A percentile compares a stretch with the other conserved stretches of the same genome.
phyloP scores from a whole-genome alignment of 306 rosid genomes.

The Lagenaria siceraria region DNA sequence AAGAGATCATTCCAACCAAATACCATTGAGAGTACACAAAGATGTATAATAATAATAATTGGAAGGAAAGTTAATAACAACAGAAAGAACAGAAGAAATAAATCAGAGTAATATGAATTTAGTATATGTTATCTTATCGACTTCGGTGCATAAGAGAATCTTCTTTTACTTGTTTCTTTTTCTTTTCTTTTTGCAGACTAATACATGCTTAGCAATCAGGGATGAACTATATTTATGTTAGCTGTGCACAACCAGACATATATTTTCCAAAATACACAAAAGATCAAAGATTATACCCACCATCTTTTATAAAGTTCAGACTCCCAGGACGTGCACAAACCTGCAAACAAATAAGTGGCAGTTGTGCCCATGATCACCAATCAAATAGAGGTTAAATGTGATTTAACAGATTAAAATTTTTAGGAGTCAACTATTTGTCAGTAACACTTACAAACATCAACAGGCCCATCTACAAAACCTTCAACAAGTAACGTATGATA shows the following conservation, averaged over 20 bases:
- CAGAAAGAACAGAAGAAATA: neutral
- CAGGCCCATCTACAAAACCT: slow-evolving; percentile 85
- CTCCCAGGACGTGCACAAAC: slow-evolving; percentile 82
- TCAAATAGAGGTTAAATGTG: neutral
- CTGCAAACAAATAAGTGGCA: slow-evolving; percentile 32
- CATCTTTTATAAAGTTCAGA: slow-evolving; percentile 64
- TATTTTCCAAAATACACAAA: neutral
- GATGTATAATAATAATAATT: neutral
- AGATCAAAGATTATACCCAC: slow-evolving; percentile 32
- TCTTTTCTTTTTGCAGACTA: neutral
- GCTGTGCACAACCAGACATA: neutral
- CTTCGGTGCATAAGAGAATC: neutral
- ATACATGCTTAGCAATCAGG: neutral
- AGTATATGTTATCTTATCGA: neutral
- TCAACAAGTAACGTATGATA: slow-evolving; percentile 78
- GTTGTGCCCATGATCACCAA: neutral
- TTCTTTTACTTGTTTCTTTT: neutral
- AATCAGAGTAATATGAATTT: neutral
- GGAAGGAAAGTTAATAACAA: neutral
- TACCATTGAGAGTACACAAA: neutral
- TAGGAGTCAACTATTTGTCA: neutral
- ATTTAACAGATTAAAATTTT: neutral
- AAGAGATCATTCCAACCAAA: neutral
- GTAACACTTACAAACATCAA: slow-evolving; percentile 65
- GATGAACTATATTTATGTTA: neutral